Conservation (phyloP, 176 grass and related monocot genomes). For the Oryza punctata region DNA sequence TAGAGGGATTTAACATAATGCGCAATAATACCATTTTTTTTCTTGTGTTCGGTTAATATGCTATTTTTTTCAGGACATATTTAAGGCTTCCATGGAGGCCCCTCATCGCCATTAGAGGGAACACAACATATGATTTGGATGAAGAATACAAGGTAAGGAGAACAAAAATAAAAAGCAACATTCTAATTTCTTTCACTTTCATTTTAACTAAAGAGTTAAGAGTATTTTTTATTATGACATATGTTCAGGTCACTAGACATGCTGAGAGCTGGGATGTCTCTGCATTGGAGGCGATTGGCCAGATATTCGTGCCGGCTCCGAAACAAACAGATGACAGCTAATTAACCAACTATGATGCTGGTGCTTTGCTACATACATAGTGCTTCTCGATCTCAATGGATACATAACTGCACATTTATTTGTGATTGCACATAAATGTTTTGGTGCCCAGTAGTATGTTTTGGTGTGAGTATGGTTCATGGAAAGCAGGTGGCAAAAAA, state of each 20-base stretch:
- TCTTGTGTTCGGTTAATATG: background rate
- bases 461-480: too few relatives aligned
- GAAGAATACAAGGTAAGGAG: slow-evolving; percentile 50
- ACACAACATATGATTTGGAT: slow-evolving; percentile 78
- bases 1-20: background rate
- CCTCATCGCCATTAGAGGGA: slow-evolving; percentile 72
- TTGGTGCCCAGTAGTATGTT: too few relatives aligned
- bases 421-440: too few relatives aligned
- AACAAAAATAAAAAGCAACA: background rate
- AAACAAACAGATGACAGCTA: background rate
- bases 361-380: too few relatives aligned
- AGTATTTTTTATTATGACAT: slow-evolving; percentile 1
- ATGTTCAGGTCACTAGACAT: slow-evolving; percentile 67
- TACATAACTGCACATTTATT: too few relatives aligned
- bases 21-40: too few relatives aligned
- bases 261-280: slow-evolving; percentile 87
- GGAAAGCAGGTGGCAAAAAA: too few relatives aligned
- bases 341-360: background rate
- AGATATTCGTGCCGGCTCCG: slow-evolving; percentile 54
- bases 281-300: slow-evolving; percentile 66
- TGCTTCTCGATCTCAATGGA: too few relatives aligned
- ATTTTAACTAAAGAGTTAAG: background rate
- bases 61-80: slow-evolving; percentile 57
- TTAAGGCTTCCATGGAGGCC: slow-evolving; percentile 92
- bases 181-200: background rate